These are phyloP conservation scores for Tetraselmis chui DNA, from an alignment of 139 green algal species.

Conservation along the genomic window DNA sequence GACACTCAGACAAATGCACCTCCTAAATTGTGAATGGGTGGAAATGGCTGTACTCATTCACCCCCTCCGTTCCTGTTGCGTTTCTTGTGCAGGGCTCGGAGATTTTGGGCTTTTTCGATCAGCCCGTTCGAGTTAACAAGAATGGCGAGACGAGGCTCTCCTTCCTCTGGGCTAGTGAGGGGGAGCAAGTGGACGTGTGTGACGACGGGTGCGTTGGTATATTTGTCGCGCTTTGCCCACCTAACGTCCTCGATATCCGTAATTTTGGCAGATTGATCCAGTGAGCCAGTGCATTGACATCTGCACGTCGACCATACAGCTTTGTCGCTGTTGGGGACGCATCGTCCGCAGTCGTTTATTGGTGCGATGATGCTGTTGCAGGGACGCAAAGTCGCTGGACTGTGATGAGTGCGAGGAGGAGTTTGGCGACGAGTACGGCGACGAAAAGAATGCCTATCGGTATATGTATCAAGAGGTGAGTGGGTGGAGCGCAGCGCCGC, in stretches of 20 bases:
- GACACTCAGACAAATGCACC: no score
- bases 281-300: background rate
- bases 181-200: background rate
- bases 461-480: background rate
- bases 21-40: no score
- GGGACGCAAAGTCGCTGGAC: background rate
- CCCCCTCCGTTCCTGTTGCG: no score
- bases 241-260: no score
- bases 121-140: background rate
- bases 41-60: no score
- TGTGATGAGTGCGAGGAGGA: background rate
- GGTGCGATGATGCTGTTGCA: background rate
- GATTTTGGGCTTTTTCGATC: background rate
- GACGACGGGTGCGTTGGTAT: background rate
- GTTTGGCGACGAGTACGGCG: background rate
- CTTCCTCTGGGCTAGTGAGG: background rate
- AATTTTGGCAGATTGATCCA: no score
- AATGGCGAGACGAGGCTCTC: background rate
- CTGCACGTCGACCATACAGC: no score
- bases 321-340: background rate
- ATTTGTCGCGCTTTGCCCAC: no score
- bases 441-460: background rate
- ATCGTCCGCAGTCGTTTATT: background rate
- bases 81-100: background rate
- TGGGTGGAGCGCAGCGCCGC: no score